Conservation (phyloP, 192 early-diverging fungal genomes). For the Mortierella antarctica region DNA sequence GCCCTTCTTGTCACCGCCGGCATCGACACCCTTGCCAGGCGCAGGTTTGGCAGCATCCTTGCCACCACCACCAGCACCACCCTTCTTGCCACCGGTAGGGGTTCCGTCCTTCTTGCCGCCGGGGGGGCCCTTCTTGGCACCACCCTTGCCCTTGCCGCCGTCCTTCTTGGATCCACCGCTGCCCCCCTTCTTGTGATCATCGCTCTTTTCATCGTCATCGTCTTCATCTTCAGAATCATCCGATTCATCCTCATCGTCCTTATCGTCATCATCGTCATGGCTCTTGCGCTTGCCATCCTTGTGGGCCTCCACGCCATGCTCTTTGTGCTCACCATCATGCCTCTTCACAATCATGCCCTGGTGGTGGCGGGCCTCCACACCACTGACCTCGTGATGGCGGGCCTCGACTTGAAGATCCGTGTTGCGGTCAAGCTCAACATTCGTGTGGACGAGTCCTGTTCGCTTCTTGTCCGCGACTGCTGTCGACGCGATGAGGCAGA, state of each 20-base stretch:
- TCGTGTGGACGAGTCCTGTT: not conserved
- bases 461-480: slow-evolving; percentile 1
- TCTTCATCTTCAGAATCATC: not conserved
- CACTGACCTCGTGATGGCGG: slow-evolving; percentile 16
- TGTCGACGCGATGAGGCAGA: slow-evolving; percentile 12
- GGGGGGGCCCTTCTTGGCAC: not conserved
- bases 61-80: not conserved
- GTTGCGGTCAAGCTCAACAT: too few relatives aligned
- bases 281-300: slow-evolving; percentile 6
- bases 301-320: slow-evolving; percentile 20
- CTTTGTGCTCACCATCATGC: not conserved
- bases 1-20: not conserved
- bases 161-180: slow-evolving; percentile 1
- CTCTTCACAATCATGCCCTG: not conserved
- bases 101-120: not conserved
- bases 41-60: not conserved
- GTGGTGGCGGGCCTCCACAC: too few relatives aligned
- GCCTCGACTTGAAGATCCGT: not conserved
- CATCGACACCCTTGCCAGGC: not conserved
- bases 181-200: slow-evolving; percentile 1
- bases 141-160: not conserved
- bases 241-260: not conserved
- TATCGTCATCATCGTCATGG: not conserved
- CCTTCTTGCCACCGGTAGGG: not conserved
- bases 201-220: not conserved